A percentile compares a stretch with the other conserved stretches of the same genome.
Conservation (phyloP, 768 basidiomycete genomes). For the Boletus rubescentipes region DNA sequence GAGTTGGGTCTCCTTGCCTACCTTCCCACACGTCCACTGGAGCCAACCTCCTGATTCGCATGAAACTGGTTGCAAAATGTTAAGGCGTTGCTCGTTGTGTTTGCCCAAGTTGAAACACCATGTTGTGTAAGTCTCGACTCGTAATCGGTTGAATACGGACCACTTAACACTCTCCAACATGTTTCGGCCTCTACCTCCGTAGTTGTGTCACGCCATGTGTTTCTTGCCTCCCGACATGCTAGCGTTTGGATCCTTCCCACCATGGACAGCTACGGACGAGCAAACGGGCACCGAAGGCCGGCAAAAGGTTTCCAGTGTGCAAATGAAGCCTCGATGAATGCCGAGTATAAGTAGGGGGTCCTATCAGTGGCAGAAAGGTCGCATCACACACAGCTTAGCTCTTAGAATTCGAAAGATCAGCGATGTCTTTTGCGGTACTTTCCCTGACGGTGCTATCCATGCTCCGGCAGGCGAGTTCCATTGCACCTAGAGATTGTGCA, state of each 20-base stretch:
- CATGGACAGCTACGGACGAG: background rate
- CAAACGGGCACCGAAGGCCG: background rate
- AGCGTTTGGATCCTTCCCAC: background rate
- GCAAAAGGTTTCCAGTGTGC: background rate
- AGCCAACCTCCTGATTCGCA: background rate
- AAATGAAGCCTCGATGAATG: background rate
- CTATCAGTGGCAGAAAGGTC: background rate
- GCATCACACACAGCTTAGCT: background rate
- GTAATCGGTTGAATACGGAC: background rate
- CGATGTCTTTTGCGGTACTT: conserved; percentile 3
- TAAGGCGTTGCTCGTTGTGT: too few relatives aligned
- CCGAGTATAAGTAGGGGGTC: conserved; percentile 7
- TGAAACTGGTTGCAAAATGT: background rate
- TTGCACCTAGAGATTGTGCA: background rate
- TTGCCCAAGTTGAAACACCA: background rate
- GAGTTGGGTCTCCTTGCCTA: background rate
- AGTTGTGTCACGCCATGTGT: background rate
- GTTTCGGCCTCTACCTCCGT: background rate
- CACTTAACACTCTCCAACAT: background rate
- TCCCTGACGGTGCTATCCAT: conserved; percentile 5
- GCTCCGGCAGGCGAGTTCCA: background rate
- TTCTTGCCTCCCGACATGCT: background rate
- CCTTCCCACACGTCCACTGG: background rate
- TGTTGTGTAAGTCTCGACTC: background rate
- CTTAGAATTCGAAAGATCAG: background rate